These are phyloP conservation scores for Bipolaris gigantea DNA, from an alignment of 2,329 filamentous ascomycete species.

Conservation along the genomic window DNA sequence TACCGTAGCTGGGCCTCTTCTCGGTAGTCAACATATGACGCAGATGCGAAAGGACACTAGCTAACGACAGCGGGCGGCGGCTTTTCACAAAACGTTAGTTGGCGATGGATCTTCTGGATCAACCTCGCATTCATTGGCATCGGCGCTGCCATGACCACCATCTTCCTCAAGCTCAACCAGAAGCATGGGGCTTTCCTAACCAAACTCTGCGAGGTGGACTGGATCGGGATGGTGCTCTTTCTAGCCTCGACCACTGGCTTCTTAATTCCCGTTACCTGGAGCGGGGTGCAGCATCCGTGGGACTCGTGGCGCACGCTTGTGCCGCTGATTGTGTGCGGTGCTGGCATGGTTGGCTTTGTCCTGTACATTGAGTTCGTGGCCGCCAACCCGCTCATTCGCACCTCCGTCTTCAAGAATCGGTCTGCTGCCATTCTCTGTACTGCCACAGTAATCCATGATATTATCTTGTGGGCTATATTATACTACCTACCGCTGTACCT, in stretches of 20 bases:
- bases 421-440: conserved; percentile 56
- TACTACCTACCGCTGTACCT: conserved; percentile 51
- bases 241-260: conserved; percentile 61
- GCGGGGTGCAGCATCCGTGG: conserved; percentile 68
- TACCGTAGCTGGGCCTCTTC: conserved; percentile 54
- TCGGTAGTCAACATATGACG: conserved; percentile 27
- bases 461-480: conserved; percentile 48
- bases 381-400: conserved; percentile 54
- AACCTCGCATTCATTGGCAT: conserved; percentile 61
- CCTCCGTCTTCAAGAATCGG: conserved; percentile 52
- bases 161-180: conserved; percentile 59
- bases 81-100: conserved; percentile 55
- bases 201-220: conserved; percentile 63
- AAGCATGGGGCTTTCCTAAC: conserved; percentile 51
- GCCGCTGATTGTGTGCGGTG: conserved; percentile 60
- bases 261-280: conserved; percentile 65
- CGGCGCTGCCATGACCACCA: conserved; percentile 51
- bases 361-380: conserved; percentile 59
- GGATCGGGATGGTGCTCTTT: conserved; percentile 64
- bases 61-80: conserved; percentile 48
- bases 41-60: background rate
- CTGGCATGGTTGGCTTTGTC: conserved; percentile 56
- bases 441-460: conserved; percentile 61
- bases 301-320: conserved; percentile 63
- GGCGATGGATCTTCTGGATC: conserved; percentile 68